Evolutionary conservation across 306 rosid species (phyloP).

Genomic region (Lathyrus oleraceus): DNA sequence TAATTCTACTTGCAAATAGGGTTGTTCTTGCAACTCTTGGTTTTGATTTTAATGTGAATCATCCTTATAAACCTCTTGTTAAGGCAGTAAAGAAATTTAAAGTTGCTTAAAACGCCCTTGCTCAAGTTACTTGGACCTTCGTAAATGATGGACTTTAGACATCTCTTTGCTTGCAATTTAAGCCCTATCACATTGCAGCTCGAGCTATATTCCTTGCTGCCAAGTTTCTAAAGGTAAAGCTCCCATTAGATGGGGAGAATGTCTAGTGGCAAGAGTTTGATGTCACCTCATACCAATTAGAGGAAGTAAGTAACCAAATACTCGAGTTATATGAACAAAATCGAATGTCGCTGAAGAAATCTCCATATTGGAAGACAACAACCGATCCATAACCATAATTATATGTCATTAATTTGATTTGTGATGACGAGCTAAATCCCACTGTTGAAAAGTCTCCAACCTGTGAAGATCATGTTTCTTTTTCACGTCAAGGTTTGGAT

Average conservation of each 20-base stretch:
- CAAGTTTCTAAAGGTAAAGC: conserved; percentile 95
- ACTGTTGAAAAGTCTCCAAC: conserved; percentile 45
- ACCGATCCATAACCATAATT: too few species aligned
- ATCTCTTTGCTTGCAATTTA: conserved; percentile 98
- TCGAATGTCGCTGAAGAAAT: too few species aligned
- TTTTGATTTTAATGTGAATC: conserved; percentile 89
- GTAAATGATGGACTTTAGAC: conserved; percentile 99
- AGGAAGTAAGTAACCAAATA: too few species aligned
- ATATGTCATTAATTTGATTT: conserved; percentile 72
- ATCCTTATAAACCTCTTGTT: conserved; percentile 97
- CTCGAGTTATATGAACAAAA: too few species aligned
- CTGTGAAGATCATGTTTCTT: conserved; percentile 84
- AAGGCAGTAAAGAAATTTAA: conserved; percentile 97
- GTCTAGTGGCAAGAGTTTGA: conserved; percentile 99
- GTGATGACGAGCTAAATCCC: conserved; percentile 59
- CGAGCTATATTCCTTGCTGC: conserved; percentile 99
- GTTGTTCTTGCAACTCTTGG: conserved; percentile 96
- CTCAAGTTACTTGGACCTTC: conserved; percentile 99
- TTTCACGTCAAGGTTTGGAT: conserved; percentile 94
- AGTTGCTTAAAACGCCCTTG: conserved; percentile 97
- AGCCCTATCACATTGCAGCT: conserved; percentile 97
- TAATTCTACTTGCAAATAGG: conserved; percentile 87
- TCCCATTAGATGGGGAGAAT: conserved; percentile 99
- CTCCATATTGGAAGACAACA: too few species aligned
- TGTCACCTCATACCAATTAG: conserved; percentile 98